phyloP scores from a whole-genome alignment of 2,329 filamentous ascomycete genomes.

The Fonsecaea nubica region DNA sequence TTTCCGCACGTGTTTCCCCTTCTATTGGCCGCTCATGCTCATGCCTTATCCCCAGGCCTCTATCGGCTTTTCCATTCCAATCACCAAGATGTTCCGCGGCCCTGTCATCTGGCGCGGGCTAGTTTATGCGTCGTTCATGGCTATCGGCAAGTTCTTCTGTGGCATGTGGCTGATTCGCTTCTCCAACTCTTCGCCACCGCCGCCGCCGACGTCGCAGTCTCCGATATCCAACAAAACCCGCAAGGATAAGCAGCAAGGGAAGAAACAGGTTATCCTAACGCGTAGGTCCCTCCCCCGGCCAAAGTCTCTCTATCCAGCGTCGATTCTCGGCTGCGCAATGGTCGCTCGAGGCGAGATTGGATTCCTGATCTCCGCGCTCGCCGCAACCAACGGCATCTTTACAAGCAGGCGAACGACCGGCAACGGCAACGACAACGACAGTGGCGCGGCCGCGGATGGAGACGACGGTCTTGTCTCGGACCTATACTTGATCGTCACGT shows the following conservation, averaged over 20 bases:
- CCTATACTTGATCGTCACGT: constrained; percentile 61
- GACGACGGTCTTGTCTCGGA: constrained; percentile 46
- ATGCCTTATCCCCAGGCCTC: constrained; percentile 47
- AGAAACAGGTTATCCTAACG: neutral
- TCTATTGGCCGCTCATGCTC: neutral
- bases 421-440: neutral
- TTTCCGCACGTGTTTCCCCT: neutral
- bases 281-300: constrained; percentile 48
- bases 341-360: constrained; percentile 80
- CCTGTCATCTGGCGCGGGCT: constrained; percentile 73
- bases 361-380: constrained; percentile 74
- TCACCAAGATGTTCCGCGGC: constrained; percentile 70
- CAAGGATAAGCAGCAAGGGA: neutral
- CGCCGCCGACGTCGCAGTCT: constrained; percentile 19
- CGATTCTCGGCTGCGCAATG: constrained; percentile 73
- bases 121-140: constrained; percentile 75
- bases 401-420: neutral
- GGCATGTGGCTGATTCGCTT: constrained; percentile 63
- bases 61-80: constrained; percentile 80
- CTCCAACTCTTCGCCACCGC: constrained; percentile 13
- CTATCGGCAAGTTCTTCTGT: constrained; percentile 65
- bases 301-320: constrained; percentile 68
- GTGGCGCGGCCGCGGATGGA: neutral
- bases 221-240: neutral
- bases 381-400: constrained; percentile 62